Percentiles rank a stretch among this genome's conserved stretches.
phyloP scores from a whole-genome alignment of 768 basidiomycete genomes.

The Sutorius australiensis region DNA sequence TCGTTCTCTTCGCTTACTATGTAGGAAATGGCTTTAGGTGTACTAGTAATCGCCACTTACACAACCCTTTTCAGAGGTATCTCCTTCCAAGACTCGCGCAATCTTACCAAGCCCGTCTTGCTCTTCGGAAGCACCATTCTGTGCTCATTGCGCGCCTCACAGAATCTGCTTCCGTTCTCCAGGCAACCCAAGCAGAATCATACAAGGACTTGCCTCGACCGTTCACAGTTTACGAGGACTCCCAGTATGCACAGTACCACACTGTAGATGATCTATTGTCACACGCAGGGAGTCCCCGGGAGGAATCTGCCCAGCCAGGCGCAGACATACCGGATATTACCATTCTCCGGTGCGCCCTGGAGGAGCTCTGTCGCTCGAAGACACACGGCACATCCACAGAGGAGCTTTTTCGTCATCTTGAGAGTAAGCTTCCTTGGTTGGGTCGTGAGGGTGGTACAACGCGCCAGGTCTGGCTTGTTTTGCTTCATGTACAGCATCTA shows the following conservation, averaged over 20 bases:
- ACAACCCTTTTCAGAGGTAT: constrained; percentile 47
- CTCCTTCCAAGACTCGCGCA: constrained; percentile 62
- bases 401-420: constrained; percentile 56
- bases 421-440: constrained; percentile 58
- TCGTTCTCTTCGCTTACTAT: constrained; percentile 60
- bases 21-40: constrained; percentile 37
- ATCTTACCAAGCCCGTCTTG: constrained; percentile 56
- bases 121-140: constrained; percentile 59
- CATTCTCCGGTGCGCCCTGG: constrained; percentile 60
- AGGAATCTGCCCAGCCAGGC: constrained; percentile 11
- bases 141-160: constrained; percentile 52
- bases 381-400: constrained; percentile 47
- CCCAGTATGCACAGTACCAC: constrained; percentile 41
- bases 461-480: constrained; percentile 47
- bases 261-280: constrained; percentile 41
- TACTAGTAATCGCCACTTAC: constrained; percentile 4
- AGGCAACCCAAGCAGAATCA: constrained; percentile 50
- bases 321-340: constrained; percentile 46
- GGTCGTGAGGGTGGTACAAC: constrained; percentile 44
- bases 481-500: background rate
- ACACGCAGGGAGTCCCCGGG: constrained; percentile 5
- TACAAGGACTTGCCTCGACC: constrained; percentile 57
- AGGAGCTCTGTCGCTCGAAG: constrained; percentile 42
- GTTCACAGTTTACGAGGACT: constrained; percentile 46
- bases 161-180: constrained; percentile 51